Evolutionary conservation across 148 eudicot genomes (phyloP), one percentile per base, ranked within the genome.

Genomic region (Arctostaphylos glauca): DNA sequence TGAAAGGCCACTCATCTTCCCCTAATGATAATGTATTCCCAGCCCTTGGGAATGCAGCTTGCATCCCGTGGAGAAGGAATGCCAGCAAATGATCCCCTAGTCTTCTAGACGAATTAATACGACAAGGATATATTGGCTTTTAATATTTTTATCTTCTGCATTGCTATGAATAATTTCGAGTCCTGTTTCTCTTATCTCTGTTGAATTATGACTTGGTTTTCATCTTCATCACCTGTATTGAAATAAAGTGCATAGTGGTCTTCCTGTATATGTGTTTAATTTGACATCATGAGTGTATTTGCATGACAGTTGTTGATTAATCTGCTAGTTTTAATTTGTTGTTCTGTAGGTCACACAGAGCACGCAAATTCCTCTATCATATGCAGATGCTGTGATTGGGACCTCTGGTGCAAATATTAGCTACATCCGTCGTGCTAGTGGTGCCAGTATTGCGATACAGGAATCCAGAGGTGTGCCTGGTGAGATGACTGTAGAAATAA

Each of bases 381-480:
- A 87, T 84, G 91, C 89, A 14, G 91, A 87, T 81, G 84, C 91
- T 44, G 89, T 89, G 19, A 89, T 89, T 85, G 91, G 91, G 53
- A 76, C 70, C 76, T 83, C 87, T 38, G 91, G 89, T 70, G 70
- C 89, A 75, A 89, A 85, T 71, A 89, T 89, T 48, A 89, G 91
- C 54, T 87, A 89, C 50, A 85, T 87, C 68, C 85, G 89, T 14
- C 89, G 89, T 60, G 83, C 88, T 18, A 89, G 91, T 66, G 88
- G 91, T 79, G 89, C 91, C 83, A 89, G 88, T 66, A 87, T 89
- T 49, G 87, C 88, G 31, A 72, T 87, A 67, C 91, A 89, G 78
- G 91, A 89, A 84, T 81, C 89, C 9, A 87, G 84, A 55, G 91
- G 89, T 44, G 81, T 83, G 75, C 91, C 89, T 75, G 88, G 77